These are phyloP conservation scores for Geotrichum cucujoidarum DNA, from an alignment of 1,139 yeast genomes.

Conservation along the genomic window DNA sequence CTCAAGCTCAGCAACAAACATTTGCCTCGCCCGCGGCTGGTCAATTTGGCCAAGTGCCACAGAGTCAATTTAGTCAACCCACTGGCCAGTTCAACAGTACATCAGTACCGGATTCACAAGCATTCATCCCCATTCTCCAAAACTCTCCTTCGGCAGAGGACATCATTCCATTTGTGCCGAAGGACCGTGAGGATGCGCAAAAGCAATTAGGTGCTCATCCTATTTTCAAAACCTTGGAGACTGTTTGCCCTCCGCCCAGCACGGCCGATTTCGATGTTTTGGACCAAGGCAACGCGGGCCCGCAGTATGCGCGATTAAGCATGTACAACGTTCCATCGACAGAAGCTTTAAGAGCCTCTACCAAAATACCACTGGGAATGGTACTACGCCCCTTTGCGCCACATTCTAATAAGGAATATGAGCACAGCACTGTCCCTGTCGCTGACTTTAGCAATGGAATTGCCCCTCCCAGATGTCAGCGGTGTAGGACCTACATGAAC, in stretches of 20 bases:
- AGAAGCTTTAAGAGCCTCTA: conserved; percentile 62
- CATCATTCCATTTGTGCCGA: conserved; percentile 48
- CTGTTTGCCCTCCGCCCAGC: conserved; percentile 76
- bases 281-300: conserved; percentile 83
- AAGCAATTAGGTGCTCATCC: conserved; percentile 40
- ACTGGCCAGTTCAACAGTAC: neutral
- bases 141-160: conserved; percentile 1
- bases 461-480: conserved; percentile 83
- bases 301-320: conserved; percentile 71
- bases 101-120: conserved; percentile 1
- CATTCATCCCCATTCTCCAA: neutral
- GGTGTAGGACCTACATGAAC: conserved; percentile 87
- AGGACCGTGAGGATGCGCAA: conserved; percentile 53
- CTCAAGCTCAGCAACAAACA: neutral
- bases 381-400: conserved; percentile 78
- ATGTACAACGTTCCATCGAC: conserved; percentile 81
- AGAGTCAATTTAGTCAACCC: neutral
- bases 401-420: conserved; percentile 17
- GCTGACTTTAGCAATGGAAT: conserved; percentile 52
- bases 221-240: conserved; percentile 63
- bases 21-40: no score
- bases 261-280: conserved; percentile 63
- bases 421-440: conserved; percentile 51
- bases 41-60: no score
- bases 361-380: conserved; percentile 78